These are phyloP conservation scores for Aspergillus saccharolyticus DNA, from an alignment of 495 filamentous ascomycete species.

Conservation along the genomic window DNA sequence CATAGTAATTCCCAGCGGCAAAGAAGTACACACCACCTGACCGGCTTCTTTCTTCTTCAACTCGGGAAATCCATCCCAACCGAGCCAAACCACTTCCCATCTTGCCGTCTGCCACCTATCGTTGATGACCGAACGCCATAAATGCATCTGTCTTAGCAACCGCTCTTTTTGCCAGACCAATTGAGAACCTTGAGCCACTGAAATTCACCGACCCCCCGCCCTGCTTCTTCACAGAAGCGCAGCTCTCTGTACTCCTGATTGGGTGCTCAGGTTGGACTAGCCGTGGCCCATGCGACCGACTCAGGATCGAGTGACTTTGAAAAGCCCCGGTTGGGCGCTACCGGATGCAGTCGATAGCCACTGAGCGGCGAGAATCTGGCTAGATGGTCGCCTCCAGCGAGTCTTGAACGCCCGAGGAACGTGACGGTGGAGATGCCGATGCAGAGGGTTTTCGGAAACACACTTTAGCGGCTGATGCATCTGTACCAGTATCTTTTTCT, in stretches of 20 bases:
- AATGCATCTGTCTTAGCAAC: conserved; percentile 7
- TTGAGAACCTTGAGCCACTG: not conserved
- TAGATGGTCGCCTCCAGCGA: conserved; percentile 8
- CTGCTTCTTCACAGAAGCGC: conserved; percentile 19
- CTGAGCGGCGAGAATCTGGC: conserved; percentile 5
- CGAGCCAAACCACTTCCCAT: not conserved
- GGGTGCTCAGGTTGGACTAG: conserved; percentile 1
- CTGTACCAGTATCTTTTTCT: conserved; percentile 5
- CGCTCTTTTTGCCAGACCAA: conserved; percentile 10
- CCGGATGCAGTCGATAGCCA: not conserved
- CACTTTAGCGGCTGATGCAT: conserved; percentile 19
- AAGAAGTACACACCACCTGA: conserved; percentile 15
- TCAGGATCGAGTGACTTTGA: conserved; percentile 2
- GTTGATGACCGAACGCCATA: conserved; percentile 5
- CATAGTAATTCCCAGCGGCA: conserved; percentile 8
- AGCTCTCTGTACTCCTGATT: conserved; percentile 7
- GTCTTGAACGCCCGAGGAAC: conserved; percentile 14
- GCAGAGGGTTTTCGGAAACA: conserved; percentile 22
- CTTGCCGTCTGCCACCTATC: not conserved
- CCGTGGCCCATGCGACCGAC: not conserved
- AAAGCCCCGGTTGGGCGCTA: conserved; percentile 14
- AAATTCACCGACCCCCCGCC: conserved; percentile 4
- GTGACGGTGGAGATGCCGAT: conserved; percentile 19
- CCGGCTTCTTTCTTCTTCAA: not conserved
- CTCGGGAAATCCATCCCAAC: not conserved